A percentile compares a stretch with the other conserved stretches of the same genome.
Evolutionary conservation across 108 stramenopile species (phyloP).

Genomic region (Parietichytrium sp.): DNA sequence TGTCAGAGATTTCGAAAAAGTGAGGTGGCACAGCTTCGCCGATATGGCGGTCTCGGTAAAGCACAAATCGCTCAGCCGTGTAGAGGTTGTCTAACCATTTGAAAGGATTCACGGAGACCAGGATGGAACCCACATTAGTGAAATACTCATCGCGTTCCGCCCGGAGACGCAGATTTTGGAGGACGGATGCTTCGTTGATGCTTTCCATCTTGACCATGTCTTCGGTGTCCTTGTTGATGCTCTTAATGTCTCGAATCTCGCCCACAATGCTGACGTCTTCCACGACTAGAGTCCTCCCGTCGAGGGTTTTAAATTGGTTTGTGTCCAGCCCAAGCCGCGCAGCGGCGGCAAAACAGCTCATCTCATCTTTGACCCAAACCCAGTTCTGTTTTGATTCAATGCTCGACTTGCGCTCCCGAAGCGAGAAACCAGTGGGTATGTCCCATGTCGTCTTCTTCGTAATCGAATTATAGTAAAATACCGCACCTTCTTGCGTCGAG

Average conservation of each 20-base stretch:
- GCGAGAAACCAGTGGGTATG: constrained; percentile 3
- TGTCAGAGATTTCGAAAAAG: constrained; percentile 71
- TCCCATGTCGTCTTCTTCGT: constrained; percentile 28
- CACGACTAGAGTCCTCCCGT: not conserved
- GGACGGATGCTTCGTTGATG: constrained; percentile 38
- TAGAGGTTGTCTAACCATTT: constrained; percentile 45
- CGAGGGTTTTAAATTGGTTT: not conserved
- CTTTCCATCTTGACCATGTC: constrained; percentile 46
- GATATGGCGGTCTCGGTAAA: constrained; percentile 12
- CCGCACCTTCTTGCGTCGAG: not conserved
- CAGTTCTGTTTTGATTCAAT: not conserved
- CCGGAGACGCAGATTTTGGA: constrained; percentile 41
- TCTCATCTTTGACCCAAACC: constrained; percentile 14
- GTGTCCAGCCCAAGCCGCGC: too few species aligned
- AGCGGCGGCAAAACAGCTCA: not conserved
- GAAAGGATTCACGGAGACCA: constrained; percentile 49
- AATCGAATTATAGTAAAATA: constrained; percentile 7
- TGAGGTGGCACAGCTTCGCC: constrained; percentile 62
- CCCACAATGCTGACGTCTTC: not conserved
- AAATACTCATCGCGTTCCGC: constrained; percentile 9
- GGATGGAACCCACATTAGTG: constrained; percentile 54
- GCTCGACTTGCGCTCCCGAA: constrained; percentile 4
- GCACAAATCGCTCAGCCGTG: not conserved
- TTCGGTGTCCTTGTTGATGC: constrained; percentile 16
- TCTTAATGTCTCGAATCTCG: not conserved